Conservation (phyloP, 2,329 filamentous ascomycete genomes). For the Botryotinia convoluta region DNA sequence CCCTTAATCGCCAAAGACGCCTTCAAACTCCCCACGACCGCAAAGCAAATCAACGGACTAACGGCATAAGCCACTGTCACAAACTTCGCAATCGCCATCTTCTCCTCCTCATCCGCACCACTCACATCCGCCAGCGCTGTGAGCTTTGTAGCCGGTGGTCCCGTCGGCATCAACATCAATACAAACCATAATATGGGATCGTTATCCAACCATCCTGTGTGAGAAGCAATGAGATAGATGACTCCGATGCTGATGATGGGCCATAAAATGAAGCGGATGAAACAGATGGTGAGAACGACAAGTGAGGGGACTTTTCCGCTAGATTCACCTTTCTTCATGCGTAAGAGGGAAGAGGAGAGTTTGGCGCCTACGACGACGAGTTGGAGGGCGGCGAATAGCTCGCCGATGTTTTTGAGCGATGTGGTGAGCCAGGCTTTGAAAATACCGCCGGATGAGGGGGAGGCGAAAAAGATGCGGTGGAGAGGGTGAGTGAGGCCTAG, state of each 20-base stretch:
- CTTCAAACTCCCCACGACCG: slow-evolving; percentile 40
- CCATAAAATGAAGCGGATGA: slow-evolving; percentile 61
- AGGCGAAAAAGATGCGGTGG: slow-evolving; percentile 60
- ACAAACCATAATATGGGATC: slow-evolving; percentile 67
- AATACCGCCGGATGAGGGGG: slow-evolving; percentile 56
- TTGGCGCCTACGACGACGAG: slow-evolving; percentile 65
- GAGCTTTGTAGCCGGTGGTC: slow-evolving; percentile 48
- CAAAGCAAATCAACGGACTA: slow-evolving; percentile 41
- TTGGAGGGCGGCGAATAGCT: slow-evolving; percentile 62
- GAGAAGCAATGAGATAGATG: slow-evolving; percentile 53
- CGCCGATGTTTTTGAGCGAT: slow-evolving; percentile 58
- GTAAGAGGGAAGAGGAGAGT: slow-evolving; percentile 52
- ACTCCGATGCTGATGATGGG: slow-evolving; percentile 53
- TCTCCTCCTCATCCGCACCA: slow-evolving; percentile 41
- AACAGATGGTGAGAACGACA: slow-evolving; percentile 49
- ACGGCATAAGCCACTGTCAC: slow-evolving; percentile 44
- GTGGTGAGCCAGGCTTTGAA: slow-evolving; percentile 65
- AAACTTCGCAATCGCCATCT: slow-evolving; percentile 45
- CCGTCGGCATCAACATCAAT: slow-evolving; percentile 49
- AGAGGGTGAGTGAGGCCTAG: slow-evolving; percentile 59
- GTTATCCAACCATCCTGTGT: slow-evolving; percentile 48
- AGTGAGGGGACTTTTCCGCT: slow-evolving; percentile 46
- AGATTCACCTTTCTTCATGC: slow-evolving; percentile 42
- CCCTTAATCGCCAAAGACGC: slow-evolving; percentile 35
- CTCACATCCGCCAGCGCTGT: slow-evolving; percentile 47